Percentiles rank a stretch among this genome's conserved stretches.
Evolutionary conservation across 2,329 filamentous ascomycete genomes (phyloP).

Genomic region (Fusarium tricinctum): DNA sequence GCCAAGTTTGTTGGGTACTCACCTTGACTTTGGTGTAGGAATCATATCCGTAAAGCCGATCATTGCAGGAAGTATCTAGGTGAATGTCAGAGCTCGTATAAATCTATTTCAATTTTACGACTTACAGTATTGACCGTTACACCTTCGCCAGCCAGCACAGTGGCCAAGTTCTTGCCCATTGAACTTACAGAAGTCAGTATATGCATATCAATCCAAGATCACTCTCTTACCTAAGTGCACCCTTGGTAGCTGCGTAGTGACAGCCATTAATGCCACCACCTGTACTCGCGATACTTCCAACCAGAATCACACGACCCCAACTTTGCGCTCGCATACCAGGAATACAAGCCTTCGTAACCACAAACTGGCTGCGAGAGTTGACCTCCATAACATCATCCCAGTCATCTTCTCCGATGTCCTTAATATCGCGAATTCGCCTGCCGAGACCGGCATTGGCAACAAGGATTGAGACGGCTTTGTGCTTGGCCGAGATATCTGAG

Average conservation of each 20-base stretch:
- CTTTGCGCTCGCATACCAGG: slow-evolving; percentile 51
- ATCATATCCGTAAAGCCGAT: slow-evolving; percentile 56
- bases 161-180: slow-evolving; percentile 54
- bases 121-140: slow-evolving; percentile 54
- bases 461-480: slow-evolving; percentile 49
- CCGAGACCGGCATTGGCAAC: slow-evolving; percentile 54
- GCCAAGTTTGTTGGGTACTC: neutral
- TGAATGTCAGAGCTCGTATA: rapidly evolving
- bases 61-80: slow-evolving; percentile 53
- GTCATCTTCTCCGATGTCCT: slow-evolving; percentile 54
- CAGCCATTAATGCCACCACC: slow-evolving; percentile 55
- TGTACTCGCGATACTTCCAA: slow-evolving; percentile 54
- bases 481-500: slow-evolving; percentile 14
- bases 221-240: slow-evolving; percentile 45
- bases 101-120: rapidly evolving
- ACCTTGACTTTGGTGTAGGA: slow-evolving; percentile 52
- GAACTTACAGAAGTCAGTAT: slow-evolving; percentile 44
- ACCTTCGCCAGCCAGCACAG: slow-evolving; percentile 52
- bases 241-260: slow-evolving; percentile 55
- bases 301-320: slow-evolving; percentile 53
- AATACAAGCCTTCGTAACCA: slow-evolving; percentile 53
- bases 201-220: rapidly evolving
- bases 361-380: slow-evolving; percentile 54
- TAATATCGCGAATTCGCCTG: slow-evolving; percentile 52
- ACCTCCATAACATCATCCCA: slow-evolving; percentile 56